A percentile compares a stretch with the other conserved stretches of the same genome.
phyloP scores from a whole-genome alignment of 192 early-diverging fungal genomes.

The Chytriomyces hyalinus region DNA sequence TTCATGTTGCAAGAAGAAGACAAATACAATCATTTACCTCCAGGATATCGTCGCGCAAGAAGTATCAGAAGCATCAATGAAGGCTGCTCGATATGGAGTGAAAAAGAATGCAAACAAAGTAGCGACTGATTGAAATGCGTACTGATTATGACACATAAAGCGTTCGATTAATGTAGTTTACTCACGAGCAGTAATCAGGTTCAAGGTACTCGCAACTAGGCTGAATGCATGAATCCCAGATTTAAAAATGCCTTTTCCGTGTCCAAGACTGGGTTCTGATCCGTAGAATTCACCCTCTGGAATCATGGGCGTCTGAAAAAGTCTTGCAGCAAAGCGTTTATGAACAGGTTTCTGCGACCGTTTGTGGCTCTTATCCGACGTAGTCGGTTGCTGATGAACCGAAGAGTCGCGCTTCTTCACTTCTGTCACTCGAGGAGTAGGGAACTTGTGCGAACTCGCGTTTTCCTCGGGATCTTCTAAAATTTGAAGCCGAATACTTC shows the following conservation, averaged over 20 bases:
- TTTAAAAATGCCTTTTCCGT: neutral
- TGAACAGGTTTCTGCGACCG: too few relatives aligned
- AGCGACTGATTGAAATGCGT: neutral
- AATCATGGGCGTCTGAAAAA: too few relatives aligned
- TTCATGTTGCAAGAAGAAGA: neutral
- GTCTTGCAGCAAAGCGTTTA: too few relatives aligned
- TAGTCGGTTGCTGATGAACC: neutral
- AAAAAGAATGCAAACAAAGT: constrained; percentile 2
- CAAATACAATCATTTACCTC: neutral
- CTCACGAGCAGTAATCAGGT: neutral
- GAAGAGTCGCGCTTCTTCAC: neutral
- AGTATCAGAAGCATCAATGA: neutral
- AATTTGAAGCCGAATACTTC: neutral
- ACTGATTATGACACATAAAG: neutral
- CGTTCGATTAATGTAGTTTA: neutral
- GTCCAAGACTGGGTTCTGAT: too few relatives aligned
- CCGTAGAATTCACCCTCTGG: too few relatives aligned
- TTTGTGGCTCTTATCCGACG: too few relatives aligned
- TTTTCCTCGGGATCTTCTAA: neutral
- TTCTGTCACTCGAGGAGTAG: neutral
- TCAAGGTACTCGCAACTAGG: neutral
- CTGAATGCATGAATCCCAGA: neutral
- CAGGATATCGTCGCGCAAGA: neutral
- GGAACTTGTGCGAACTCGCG: neutral
- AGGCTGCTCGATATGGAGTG: neutral